Percentiles rank a stretch among this genome's conserved stretches.
phyloP scores from a whole-genome alignment of 352 stramenopile species.

The Elongisporangium undulatum region DNA sequence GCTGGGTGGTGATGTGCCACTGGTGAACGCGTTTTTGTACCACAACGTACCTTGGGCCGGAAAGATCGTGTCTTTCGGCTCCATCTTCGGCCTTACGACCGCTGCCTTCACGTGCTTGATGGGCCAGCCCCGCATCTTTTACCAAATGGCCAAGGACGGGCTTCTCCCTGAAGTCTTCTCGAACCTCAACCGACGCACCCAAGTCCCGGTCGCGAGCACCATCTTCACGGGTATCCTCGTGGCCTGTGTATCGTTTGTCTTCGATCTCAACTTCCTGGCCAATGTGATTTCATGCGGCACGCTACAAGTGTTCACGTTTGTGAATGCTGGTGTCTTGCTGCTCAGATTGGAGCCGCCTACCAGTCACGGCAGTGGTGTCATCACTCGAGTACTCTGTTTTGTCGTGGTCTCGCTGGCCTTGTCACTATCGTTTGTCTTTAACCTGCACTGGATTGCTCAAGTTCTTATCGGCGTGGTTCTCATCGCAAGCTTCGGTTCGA shows the following conservation, averaged over 20 bases:
- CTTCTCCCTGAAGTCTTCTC: constrained; percentile 63
- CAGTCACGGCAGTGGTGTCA: constrained; percentile 28
- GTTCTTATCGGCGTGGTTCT: constrained; percentile 23
- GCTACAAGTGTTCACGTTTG: constrained; percentile 91
- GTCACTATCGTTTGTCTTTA: constrained; percentile 64
- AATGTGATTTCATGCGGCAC: constrained; percentile 92
- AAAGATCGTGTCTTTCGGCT: constrained; percentile 87
- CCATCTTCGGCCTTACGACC: constrained; percentile 91
- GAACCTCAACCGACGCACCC: constrained; percentile 51
- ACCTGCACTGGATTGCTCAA: constrained; percentile 52
- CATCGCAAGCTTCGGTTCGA: constrained; percentile 35
- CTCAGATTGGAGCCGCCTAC: constrained; percentile 56
- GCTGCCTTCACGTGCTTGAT: constrained; percentile 90
- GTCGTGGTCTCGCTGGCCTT: constrained; percentile 52
- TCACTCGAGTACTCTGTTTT: constrained; percentile 52
- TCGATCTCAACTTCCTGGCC: constrained; percentile 88
- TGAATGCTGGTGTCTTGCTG: constrained; percentile 88
- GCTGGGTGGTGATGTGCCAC: constrained; percentile 67
- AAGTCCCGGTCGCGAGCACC: constrained; percentile 77
- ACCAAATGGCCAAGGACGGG: constrained; percentile 88
- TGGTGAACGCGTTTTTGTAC: constrained; percentile 83
- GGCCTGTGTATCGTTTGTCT: constrained; percentile 78
- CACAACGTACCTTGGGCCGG: constrained; percentile 67
- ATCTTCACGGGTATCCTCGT: constrained; percentile 86
- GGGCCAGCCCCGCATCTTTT: constrained; percentile 91